Conservation (phyloP, 148 eudicot genomes). For the Simmondsia chinensis region DNA sequence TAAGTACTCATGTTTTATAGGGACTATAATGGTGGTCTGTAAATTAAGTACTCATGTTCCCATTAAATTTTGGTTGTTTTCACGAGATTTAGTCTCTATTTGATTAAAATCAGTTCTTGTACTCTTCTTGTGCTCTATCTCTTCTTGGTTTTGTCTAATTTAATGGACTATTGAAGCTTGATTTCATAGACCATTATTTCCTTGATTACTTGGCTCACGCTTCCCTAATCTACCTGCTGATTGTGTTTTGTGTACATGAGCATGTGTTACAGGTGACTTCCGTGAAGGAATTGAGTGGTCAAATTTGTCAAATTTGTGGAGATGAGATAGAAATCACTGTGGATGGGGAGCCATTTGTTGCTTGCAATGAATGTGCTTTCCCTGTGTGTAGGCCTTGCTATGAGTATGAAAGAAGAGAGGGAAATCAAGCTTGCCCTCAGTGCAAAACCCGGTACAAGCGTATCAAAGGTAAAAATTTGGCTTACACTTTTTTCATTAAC, state of each 20-base stretch:
- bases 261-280: constrained; percentile 36
- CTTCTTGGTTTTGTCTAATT: no score
- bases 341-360: constrained; percentile 73
- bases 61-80: no score
- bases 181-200: no score
- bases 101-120: no score
- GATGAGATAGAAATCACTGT: constrained; percentile 61
- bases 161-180: no score
- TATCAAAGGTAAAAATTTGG: constrained; percentile 39
- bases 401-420: constrained; percentile 83
- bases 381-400: constrained; percentile 85
- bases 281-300: constrained; percentile 52
- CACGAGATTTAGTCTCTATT: no score
- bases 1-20: no score
- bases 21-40: no score
- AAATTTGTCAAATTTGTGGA: constrained; percentile 77
- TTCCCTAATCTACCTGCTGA: constrained; percentile 16
- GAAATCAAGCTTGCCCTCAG: constrained; percentile 84
- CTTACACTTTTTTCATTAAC: background rate
- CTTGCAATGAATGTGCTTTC: constrained; percentile 93
- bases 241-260: background rate
- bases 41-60: no score
- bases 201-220: constrained; percentile 7
- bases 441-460: constrained; percentile 88
- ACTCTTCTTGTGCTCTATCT: no score